Base-by-base conservation (phyloP, 1,284 basidiomycete species). In the Microstroma glucosiphilum region DNA sequence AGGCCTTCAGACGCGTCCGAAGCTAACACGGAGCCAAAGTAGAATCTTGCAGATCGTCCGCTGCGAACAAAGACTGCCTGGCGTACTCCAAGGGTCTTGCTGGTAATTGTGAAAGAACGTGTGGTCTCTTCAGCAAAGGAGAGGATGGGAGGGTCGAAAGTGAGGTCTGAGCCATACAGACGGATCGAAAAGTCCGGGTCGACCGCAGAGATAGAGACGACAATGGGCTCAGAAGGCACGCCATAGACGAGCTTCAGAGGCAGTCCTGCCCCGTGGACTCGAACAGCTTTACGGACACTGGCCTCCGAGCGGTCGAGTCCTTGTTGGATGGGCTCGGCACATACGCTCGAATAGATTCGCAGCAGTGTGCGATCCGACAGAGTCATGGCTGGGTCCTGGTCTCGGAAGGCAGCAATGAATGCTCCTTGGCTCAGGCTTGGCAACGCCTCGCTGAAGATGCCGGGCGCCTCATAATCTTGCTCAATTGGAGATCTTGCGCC, bases 181-280 rank as follows among this genome's bases (percentile, higher is more conserved):
- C 70, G 63, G 46, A 79, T 66, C 9, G 69, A 69, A 48, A 79
- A 49, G 56, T 75, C 73, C 1, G 74, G 65, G 55, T 79, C 77
- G 0, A 70, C 66, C 3, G 64, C 62, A 0, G 72, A 70, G 56
- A 79, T 70, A 13, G 66, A 60, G 0, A 79, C 62, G 19, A 66
- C 67, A n/a, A 79, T 62, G 7, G 73, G 70, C 55, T 70, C 69
- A 1, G 68, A 70, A 0, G 71, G 64, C 30, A 75, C 66, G 41
- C 75, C 76, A 25, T 70, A 69, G 12, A 65, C 68, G 19, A 77
- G 51, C 1, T 67, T 61, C 2, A 64, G 68, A 1, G 75, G 68
- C 23, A 78, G 58, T 25, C 64, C 67, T 4, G 64, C 60, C 4
- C 66, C 67, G 23, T 66, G 64, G 26, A 70, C 58, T 0, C 66